Conservation (phyloP, 345 rosid genomes). For the Stellera chamaejasme region DNA sequence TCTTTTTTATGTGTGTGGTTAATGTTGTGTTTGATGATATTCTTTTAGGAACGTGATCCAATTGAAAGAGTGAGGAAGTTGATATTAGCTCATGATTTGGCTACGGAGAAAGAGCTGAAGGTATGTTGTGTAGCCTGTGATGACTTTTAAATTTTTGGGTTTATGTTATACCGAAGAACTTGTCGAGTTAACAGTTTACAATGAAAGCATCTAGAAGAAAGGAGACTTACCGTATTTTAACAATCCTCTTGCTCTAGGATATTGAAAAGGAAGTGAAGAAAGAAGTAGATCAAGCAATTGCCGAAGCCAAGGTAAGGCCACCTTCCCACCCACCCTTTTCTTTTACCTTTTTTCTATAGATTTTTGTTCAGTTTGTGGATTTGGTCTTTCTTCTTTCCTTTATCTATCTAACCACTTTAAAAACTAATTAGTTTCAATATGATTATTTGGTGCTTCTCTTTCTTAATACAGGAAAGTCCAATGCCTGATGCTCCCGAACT, state of each 20-base stretch:
- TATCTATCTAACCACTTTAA: not conserved
- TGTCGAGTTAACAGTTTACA: too few relatives aligned
- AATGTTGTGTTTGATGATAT: not conserved
- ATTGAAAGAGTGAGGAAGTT: conserved; percentile 82
- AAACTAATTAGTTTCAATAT: not conserved
- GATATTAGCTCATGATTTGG: conserved; percentile 66
- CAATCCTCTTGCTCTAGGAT: conserved; percentile 40
- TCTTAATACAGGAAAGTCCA: conserved; percentile 68
- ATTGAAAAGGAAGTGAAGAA: conserved; percentile 84
- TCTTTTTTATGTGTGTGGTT: not conserved
- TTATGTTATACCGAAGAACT: too few relatives aligned
- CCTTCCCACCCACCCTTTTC: too few relatives aligned
- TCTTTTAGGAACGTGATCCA: conserved; percentile 86
- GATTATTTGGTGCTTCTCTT: conserved; percentile 5
- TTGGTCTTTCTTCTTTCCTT: not conserved
- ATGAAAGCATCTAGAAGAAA: too few relatives aligned
- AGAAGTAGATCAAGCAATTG: conserved; percentile 91
- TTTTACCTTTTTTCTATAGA: not conserved
- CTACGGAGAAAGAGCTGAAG: conserved; percentile 94
- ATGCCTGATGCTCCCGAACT: conserved; percentile 92
- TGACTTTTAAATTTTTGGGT: not conserved
- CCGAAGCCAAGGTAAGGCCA: conserved; percentile 81
- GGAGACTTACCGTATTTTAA: too few relatives aligned
- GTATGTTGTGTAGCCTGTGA: conserved; percentile 23
- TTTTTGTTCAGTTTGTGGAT: conserved; percentile 1